Conservation (phyloP, 768 basidiomycete species). For the Tulasnella sp. region DNA sequence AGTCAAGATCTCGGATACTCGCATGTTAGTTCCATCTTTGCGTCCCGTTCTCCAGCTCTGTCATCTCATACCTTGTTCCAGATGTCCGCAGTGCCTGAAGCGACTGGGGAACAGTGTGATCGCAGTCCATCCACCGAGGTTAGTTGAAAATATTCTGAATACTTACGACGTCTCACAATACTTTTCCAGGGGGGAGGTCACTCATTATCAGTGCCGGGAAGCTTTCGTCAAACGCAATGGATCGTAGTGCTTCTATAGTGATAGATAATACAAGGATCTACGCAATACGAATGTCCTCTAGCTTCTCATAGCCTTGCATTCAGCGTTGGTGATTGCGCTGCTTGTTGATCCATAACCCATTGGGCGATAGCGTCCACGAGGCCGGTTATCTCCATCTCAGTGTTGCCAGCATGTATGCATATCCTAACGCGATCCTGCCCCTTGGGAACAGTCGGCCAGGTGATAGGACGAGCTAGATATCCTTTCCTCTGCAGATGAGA, state of each 20-base stretch:
- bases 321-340: background rate
- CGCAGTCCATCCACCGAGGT: constrained; percentile 85
- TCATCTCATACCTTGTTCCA: constrained; percentile 29
- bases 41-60: background rate
- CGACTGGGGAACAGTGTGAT: constrained; percentile 88
- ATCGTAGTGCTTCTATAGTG: background rate
- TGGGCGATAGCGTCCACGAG: constrained; percentile 43
- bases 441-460: constrained; percentile 83
- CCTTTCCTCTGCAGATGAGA: constrained; percentile 46
- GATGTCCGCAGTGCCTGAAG: constrained; percentile 95
- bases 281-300: background rate
- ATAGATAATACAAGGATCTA: background rate
- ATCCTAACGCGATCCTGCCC: constrained; percentile 78
- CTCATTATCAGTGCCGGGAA: constrained; percentile 93
- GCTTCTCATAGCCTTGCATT: background rate
- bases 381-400: constrained; percentile 49
- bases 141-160: constrained; percentile 27
- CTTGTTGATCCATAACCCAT: constrained; percentile 26
- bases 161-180: background rate
- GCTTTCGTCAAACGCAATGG: constrained; percentile 44
- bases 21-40: constrained; percentile 58
- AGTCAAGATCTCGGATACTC: constrained; percentile 83
- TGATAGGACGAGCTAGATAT: constrained; percentile 67
- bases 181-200: constrained; percentile 74
- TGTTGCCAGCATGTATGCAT: constrained; percentile 80